These are phyloP conservation scores for Candida pseudofarinosa DNA, from an alignment of 805 yeast genomes.

Conservation along the genomic window DNA sequence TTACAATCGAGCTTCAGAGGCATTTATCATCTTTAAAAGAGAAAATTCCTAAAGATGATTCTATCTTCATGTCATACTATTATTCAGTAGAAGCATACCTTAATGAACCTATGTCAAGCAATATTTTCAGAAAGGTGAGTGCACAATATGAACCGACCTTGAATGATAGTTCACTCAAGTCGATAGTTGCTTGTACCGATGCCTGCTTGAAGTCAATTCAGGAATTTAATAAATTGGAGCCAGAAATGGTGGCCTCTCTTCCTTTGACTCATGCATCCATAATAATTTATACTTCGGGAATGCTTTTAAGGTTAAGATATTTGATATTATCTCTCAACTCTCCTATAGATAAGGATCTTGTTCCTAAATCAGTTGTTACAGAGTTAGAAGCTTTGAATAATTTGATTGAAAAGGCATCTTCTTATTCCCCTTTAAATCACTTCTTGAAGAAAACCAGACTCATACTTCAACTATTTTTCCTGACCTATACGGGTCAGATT, in stretches of 20 bases:
- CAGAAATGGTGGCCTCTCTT: conserved; percentile 46
- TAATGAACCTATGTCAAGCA: conserved; percentile 49
- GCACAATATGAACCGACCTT: conserved; percentile 14
- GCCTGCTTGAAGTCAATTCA: conserved; percentile 51
- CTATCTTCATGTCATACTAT: conserved; percentile 46
- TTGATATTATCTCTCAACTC: conserved; percentile 51
- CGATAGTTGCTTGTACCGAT: conserved; percentile 49
- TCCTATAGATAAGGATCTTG: conserved; percentile 38
- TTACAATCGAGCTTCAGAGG: conserved; percentile 47
- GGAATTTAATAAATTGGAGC: conserved; percentile 42
- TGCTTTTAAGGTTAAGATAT: conserved; percentile 54
- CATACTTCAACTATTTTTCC: conserved; percentile 55
- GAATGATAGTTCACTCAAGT: conserved; percentile 28
- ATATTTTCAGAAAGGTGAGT: conserved; percentile 12
- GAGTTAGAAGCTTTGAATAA: conserved; percentile 26
- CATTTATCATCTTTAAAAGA: conserved; percentile 39
- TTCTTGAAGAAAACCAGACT: conserved; percentile 51
- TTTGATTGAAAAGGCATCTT: conserved; percentile 26
- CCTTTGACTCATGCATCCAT: conserved; percentile 58
- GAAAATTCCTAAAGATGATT: conserved; percentile 35
- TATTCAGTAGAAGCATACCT: conserved; percentile 65
- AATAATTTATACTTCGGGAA: conserved; percentile 61
- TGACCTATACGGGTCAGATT: conserved; percentile 58
- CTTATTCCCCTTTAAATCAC: conserved; percentile 36
- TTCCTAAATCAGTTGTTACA: conserved; percentile 44